A percentile compares a stretch with the other conserved stretches of the same genome.
phyloP scores from a whole-genome alignment of 2,329 filamentous ascomycete species.

The Fusarium sp. region DNA sequence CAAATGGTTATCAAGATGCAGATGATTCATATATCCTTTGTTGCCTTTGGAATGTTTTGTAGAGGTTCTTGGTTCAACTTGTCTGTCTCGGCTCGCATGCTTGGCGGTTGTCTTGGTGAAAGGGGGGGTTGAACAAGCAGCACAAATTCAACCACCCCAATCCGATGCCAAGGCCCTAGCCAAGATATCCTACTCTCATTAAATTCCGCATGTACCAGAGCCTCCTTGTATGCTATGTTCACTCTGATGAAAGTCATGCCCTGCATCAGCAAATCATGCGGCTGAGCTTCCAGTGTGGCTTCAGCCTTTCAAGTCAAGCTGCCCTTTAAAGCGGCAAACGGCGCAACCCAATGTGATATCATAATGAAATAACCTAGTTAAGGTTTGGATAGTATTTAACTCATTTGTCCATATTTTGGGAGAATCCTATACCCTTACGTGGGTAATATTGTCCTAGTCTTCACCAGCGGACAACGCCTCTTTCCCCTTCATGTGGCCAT shows the following conservation, averaged over 20 bases:
- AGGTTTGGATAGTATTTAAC: background rate
- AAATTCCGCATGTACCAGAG: no score
- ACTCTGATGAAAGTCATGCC: background rate
- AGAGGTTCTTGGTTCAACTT: background rate
- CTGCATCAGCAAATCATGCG: background rate
- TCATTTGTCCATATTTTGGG: background rate
- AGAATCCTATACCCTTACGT: background rate
- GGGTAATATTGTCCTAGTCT: background rate
- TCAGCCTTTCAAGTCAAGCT: background rate
- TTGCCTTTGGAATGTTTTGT: background rate
- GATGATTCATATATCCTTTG: background rate
- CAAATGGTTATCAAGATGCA: background rate
- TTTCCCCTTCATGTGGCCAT: background rate
- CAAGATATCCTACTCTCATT: background rate
- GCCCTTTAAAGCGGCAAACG: background rate
- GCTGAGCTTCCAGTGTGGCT: background rate
- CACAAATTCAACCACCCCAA: background rate
- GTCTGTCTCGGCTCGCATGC: background rate
- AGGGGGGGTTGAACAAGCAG: background rate
- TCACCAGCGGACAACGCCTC: background rate
- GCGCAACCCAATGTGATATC: background rate
- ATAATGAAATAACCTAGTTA: background rate
- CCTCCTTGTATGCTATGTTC: fast-evolving
- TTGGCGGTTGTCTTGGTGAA: background rate
- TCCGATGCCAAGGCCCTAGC: background rate